Base-by-base conservation (phyloP, 306 rosid genomes). In the Datisca glomerata region DNA sequence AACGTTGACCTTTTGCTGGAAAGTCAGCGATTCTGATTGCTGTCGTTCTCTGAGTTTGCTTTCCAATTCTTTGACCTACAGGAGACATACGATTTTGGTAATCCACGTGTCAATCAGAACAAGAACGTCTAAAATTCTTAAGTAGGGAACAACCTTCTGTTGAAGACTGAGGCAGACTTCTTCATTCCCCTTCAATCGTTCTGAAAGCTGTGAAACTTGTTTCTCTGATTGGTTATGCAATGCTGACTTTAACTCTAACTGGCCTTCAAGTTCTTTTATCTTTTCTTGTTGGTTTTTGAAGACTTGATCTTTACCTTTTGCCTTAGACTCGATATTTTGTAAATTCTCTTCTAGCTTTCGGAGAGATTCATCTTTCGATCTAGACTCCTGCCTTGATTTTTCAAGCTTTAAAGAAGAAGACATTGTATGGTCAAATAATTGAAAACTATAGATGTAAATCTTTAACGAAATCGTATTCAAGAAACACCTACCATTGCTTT, bases 261-360 rank as follows among this genome's bases (percentile, higher is more conserved):
- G 83, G 21, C 71, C 80, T 65, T 80, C 95, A 28, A 85, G 95
- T 50, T 76, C 87, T 74, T 76, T 80, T 58, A 85, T 74, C 66
- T 60, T 80, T 25, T 79, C 95, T 49, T 73, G 86, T 46, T 79
- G 70, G 49, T 10, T 80, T 72, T 48, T 71, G 53, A 60, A 57
- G 27, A 49, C 47, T 51, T 63, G 55, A 60, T 85, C 95, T 72
- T 69, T 85, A 41, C 93, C 79, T 53, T 76, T 85, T 53, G 70
- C 69, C 80, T 80, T 85, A 22, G 56, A 63, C 70, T 85, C 95
- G 51, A 76, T 42, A 68, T 40, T 74, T 49, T 85, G 95, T 50
- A 80, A 62, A 44, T 28, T 76, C 48, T 80, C 95, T 67, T 85
- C 95, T 53, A 85, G 68, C 60, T 80, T 85, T 62, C 69, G 64